phyloP scores from a whole-genome alignment of 306 rosid species.

The Cicer cuneatum region DNA sequence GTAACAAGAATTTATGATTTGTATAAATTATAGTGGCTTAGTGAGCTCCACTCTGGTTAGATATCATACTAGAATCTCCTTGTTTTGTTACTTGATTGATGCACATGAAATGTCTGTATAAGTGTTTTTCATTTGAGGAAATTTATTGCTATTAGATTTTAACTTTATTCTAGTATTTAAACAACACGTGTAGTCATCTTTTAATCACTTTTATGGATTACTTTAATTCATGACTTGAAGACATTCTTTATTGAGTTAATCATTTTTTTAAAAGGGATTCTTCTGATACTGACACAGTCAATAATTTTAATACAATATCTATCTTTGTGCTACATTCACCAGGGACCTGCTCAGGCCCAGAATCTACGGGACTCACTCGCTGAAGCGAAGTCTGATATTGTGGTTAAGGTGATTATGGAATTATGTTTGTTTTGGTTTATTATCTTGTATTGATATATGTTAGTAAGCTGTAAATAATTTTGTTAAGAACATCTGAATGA shows the following conservation, averaged over 20 bases:
- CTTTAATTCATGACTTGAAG: conserved; percentile 1
- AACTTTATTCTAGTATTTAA: conserved; percentile 1
- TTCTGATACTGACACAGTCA: background rate
- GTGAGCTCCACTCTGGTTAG: background rate
- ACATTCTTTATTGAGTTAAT: background rate
- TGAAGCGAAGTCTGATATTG: conserved; percentile 86
- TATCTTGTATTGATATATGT: background rate
- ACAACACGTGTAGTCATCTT: background rate
- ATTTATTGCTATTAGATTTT: background rate
- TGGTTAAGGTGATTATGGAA: conserved; percentile 75
- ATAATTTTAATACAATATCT: conserved; percentile 17
- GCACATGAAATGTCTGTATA: conserved; percentile 16
- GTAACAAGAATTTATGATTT: background rate
- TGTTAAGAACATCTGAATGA: background rate
- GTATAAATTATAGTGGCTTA: background rate
- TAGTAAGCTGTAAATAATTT: background rate
- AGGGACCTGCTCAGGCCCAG: conserved; percentile 99
- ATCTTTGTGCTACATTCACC: conserved; percentile 29
- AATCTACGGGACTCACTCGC: conserved; percentile 87
- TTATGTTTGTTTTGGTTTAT: background rate
- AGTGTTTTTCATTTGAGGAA: background rate
- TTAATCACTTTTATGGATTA: background rate
- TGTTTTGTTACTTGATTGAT: conserved; percentile 29
- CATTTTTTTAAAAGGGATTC: background rate
- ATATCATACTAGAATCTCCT: background rate